These are phyloP conservation scores for Saccharomycopsis amapae DNA, from an alignment of 805 yeast species.

Conservation along the genomic window DNA sequence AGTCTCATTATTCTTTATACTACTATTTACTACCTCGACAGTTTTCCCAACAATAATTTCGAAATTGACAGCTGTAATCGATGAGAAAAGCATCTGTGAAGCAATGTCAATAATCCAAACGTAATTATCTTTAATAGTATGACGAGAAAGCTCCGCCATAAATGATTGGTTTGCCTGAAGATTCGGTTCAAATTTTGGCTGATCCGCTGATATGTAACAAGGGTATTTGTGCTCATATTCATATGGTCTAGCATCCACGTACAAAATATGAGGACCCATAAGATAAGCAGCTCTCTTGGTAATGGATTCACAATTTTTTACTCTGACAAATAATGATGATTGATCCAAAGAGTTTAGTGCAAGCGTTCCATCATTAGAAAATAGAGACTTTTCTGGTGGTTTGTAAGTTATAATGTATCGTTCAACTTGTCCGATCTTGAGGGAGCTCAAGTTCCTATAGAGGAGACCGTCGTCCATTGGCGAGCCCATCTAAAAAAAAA, in stretches of 20 bases:
- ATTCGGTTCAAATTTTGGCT: conserved; percentile 68
- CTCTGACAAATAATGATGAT: conserved; percentile 40
- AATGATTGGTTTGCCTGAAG: conserved; percentile 61
- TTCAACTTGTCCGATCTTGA: conserved; percentile 55
- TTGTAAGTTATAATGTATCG: conserved; percentile 45
- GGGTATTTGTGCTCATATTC: conserved; percentile 45
- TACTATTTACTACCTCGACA: not conserved
- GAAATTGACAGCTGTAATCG: conserved; percentile 52
- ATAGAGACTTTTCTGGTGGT: conserved; percentile 30
- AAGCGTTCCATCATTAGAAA: conserved; percentile 24
- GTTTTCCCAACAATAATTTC: conserved; percentile 48
- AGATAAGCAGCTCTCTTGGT: conserved; percentile 64
- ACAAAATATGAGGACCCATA: conserved; percentile 70
- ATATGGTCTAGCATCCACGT: conserved; percentile 56
- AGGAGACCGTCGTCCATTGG: conserved; percentile 22
- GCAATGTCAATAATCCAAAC: conserved; percentile 67
- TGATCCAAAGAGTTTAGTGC: conserved; percentile 23
- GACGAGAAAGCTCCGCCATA: conserved; percentile 54
- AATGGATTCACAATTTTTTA: conserved; percentile 56
- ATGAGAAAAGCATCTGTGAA: conserved; percentile 64
- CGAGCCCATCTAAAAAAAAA: no score
- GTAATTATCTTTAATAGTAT: conserved; percentile 49
- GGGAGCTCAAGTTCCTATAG: conserved; percentile 35
- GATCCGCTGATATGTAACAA: conserved; percentile 66
- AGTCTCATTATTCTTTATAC: conserved; percentile 24